phyloP scores from a whole-genome alignment of 495 filamentous ascomycete genomes.

The Aspergillus coremiiformis region DNA sequence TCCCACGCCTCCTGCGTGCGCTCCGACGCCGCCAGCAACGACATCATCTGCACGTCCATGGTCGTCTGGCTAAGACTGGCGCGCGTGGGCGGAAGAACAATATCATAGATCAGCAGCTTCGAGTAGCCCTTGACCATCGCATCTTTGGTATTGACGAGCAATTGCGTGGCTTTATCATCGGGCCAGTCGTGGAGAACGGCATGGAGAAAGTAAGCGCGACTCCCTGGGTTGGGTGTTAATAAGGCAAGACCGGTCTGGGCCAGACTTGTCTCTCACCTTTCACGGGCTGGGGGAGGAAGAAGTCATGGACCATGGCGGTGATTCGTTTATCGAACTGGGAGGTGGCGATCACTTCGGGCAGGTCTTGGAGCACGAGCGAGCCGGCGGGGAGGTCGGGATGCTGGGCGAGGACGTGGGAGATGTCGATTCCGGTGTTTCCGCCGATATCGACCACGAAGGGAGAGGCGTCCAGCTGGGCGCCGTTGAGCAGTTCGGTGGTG shows the following conservation, averaged over 20 bases:
- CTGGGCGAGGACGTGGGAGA: conserved; percentile 31
- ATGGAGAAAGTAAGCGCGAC: conserved; percentile 39
- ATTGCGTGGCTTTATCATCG: conserved; percentile 22
- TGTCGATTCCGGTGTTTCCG: conserved; percentile 44
- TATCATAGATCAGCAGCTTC: conserved; percentile 37
- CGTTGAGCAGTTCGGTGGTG: conserved; percentile 16
- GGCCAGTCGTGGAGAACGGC: conserved; percentile 42
- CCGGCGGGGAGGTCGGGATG: conserved; percentile 29
- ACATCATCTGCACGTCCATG: conserved; percentile 35
- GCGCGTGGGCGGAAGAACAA: conserved; percentile 30
- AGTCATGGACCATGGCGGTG: conserved; percentile 40
- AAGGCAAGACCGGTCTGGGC: not conserved
- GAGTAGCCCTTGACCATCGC: conserved; percentile 43
- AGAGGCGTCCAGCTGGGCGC: conserved; percentile 11
- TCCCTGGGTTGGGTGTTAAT: conserved; percentile 10
- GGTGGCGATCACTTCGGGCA: conserved; percentile 33
- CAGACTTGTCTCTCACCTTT: conserved; percentile 25
- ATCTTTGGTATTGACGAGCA: conserved; percentile 17
- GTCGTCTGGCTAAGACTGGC: conserved; percentile 23
- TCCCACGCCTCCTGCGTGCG: conserved; percentile 35
- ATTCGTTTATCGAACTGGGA: conserved; percentile 33
- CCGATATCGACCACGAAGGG: conserved; percentile 44
- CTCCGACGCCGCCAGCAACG: conserved; percentile 27
- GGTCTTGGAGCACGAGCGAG: conserved; percentile 45
- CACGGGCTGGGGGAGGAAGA: conserved; percentile 43